Evolutionary conservation across 192 early-diverging fungal genomes (phyloP).

Genomic region (Ramicandelaber brevisporus): DNA sequence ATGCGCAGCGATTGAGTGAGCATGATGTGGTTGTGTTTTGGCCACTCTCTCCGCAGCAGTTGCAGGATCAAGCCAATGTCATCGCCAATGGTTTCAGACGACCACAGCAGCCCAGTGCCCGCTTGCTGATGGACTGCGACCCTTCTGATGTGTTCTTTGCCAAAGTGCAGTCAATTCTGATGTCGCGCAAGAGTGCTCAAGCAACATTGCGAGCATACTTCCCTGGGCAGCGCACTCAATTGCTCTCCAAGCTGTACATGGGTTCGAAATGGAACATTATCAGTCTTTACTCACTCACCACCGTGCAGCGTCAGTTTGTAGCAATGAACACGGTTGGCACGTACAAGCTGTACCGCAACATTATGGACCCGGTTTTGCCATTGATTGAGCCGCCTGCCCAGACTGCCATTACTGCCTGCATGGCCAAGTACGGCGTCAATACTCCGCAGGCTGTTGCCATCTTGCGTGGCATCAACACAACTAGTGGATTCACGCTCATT

Average conservation of each 20-base stretch:
- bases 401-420: slow-evolving; percentile 14
- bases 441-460: slow-evolving; percentile 77
- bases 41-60: slow-evolving; percentile 6
- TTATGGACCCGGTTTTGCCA: slow-evolving; percentile 25
- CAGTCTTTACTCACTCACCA: slow-evolving; percentile 35
- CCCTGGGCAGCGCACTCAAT: slow-evolving; percentile 3
- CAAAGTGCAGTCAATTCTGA: slow-evolving; percentile 10
- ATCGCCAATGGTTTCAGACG: too few species aligned
- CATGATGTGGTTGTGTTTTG: slow-evolving; percentile 40
- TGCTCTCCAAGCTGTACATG: slow-evolving; percentile 6
- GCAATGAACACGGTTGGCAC: slow-evolving; percentile 37
- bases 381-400: slow-evolving; percentile 6
- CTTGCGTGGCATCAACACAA: slow-evolving; percentile 24
- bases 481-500: slow-evolving; percentile 64
- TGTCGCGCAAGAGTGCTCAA: slow-evolving; percentile 5
- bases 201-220: slow-evolving; percentile 10
- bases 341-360: slow-evolving; percentile 26
- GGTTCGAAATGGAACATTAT: slow-evolving; percentile 14
- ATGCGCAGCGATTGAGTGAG: slow-evolving; percentile 13
- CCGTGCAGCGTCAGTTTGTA: slow-evolving; percentile 58
- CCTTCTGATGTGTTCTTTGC: slow-evolving; percentile 5
- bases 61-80: too few species aligned
- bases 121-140: neutral
- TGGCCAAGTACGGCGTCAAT: slow-evolving; percentile 55
- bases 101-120: slow-evolving; percentile 6